Evolutionary conservation across 345 rosid genomes (phyloP).

Genomic region (Salix brachista): DNA sequence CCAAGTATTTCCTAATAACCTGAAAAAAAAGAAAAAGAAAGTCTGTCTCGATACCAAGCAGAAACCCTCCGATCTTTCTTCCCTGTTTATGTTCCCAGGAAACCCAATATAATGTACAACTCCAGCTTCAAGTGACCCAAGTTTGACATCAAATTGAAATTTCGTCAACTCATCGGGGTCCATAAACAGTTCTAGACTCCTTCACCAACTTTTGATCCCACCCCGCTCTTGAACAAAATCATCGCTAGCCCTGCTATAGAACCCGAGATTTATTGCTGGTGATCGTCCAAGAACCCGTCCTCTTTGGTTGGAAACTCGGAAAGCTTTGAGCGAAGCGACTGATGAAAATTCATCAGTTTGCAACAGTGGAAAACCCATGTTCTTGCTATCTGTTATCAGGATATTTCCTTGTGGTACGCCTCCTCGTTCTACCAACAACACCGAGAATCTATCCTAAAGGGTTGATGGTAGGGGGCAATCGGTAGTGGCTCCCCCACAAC

Average conservation of each 20-base stretch:
- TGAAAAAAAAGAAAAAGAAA: too few species aligned
- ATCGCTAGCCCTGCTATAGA: slow-evolving; percentile 60
- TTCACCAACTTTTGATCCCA: slow-evolving; percentile 59
- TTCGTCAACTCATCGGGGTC: slow-evolving; percentile 28
- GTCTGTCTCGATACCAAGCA: slow-evolving; percentile 27
- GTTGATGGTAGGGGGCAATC: slow-evolving; percentile 62
- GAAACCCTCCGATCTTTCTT: slow-evolving; percentile 59
- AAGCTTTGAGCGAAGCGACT: slow-evolving; percentile 46
- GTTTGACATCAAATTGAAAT: background rate
- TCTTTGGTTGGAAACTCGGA: slow-evolving; percentile 42
- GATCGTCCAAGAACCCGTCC: slow-evolving; percentile 78
- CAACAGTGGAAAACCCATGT: slow-evolving; percentile 44
- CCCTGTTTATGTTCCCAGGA: too few species aligned
- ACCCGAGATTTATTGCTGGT: slow-evolving; percentile 62
- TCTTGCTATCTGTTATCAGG: slow-evolving; percentile 30
- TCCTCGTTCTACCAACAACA: slow-evolving; percentile 54
- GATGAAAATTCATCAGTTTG: slow-evolving; percentile 51
- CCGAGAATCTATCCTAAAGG: slow-evolving; percentile 51
- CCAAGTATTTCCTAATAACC: too few species aligned
- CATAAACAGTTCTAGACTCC: slow-evolving; percentile 57
- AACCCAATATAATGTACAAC: slow-evolving; percentile 28
- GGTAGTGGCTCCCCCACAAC: slow-evolving; percentile 63
- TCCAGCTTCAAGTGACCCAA: slow-evolving; percentile 60
- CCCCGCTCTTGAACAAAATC: slow-evolving; percentile 47
- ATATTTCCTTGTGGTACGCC: slow-evolving; percentile 57